Evolutionary conservation across 352 stramenopile genomes (phyloP), one percentile per base, ranked within the genome.

Genomic region (Globisporangium okanoganense): DNA sequence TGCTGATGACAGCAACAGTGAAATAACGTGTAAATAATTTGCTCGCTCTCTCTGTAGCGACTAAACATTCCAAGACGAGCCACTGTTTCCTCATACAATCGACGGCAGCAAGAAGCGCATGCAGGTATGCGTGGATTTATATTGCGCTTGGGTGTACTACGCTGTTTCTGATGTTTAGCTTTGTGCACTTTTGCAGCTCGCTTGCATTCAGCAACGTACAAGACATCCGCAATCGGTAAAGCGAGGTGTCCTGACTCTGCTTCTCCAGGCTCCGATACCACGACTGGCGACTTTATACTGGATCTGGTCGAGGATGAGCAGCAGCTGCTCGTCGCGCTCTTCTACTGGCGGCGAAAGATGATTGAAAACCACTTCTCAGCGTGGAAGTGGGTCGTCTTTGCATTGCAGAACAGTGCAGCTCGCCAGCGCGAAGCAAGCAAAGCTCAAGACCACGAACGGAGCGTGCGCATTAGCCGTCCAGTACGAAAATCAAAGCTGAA

Each of bases 281-380:
- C 52, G 22, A 38, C 27, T 8, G 62, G 67, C n/a, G 38, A 66
- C 9, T 67, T 66, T 44, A 51, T 74, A 38, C 73, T 62, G 18
- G 64, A 50, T 27, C 56, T 77, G 62, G 71, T 78, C 13, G 70
- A 79, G 5, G 61, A 76, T 2, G 63, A 84, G 25, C 67, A 78
- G 49, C 65, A 74, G n/a, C 55, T 78, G 24, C 68, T 83, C 18
- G 66, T 71, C 44, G 75, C 75, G 8, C 64, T 84, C 33, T 74
- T 76, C 56, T 79, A 70, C 54, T 84, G 75, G 75, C 69, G 72
- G 29, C 66, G 60, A 20, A 78, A 79, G 35, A 61, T 73, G 35
- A 57, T 79, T n/a, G 62, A 71, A 56, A 38, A 59, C 16, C 60
- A 84, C 29, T 84, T 84, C 36, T 66, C 52, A 0, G 68, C 70